Conservation (phyloP, 495 filamentous ascomycete species). For the Aspergillus indologenus region DNA sequence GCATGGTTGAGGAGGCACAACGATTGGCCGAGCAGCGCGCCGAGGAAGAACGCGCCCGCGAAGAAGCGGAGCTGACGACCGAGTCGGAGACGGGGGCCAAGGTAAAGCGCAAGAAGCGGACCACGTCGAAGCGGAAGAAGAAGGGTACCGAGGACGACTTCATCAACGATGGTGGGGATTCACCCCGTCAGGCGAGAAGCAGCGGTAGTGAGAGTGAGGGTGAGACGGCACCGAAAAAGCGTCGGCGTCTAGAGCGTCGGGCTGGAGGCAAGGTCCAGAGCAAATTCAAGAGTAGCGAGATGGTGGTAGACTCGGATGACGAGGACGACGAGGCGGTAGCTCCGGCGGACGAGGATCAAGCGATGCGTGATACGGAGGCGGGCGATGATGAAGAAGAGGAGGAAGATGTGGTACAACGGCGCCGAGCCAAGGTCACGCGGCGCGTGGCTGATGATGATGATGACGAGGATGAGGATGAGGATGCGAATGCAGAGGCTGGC, state of each 20-base stretch:
- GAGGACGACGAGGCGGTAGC: constrained; percentile 49
- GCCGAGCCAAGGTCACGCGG: constrained; percentile 35
- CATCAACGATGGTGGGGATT: constrained; percentile 24
- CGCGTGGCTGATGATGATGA: constrained; percentile 47
- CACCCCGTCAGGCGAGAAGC: constrained; percentile 8
- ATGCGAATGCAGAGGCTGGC: background rate
- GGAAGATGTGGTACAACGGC: constrained; percentile 33
- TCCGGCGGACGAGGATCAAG: constrained; percentile 33
- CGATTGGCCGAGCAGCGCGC: constrained; percentile 63
- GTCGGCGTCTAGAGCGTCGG: constrained; percentile 50
- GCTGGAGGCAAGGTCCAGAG: constrained; percentile 56
- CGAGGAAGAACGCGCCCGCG: constrained; percentile 66
- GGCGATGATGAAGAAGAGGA: constrained; percentile 26
- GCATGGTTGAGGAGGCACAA: constrained; percentile 72
- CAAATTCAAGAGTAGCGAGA: constrained; percentile 79
- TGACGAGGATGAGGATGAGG: constrained; percentile 36
- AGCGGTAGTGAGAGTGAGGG: constrained; percentile 29
- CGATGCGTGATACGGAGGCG: constrained; percentile 16
- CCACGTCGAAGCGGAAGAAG: constrained; percentile 63
- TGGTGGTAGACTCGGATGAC: constrained; percentile 71
- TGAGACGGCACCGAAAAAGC: constrained; percentile 46
- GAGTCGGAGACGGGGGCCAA: constrained; percentile 76
- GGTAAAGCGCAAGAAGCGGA: constrained; percentile 66
- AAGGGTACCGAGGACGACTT: constrained; percentile 42
- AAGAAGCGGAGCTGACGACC: constrained; percentile 69